Base-by-base conservation (phyloP, 768 basidiomycete species). In the Mycena vitilis region DNA sequence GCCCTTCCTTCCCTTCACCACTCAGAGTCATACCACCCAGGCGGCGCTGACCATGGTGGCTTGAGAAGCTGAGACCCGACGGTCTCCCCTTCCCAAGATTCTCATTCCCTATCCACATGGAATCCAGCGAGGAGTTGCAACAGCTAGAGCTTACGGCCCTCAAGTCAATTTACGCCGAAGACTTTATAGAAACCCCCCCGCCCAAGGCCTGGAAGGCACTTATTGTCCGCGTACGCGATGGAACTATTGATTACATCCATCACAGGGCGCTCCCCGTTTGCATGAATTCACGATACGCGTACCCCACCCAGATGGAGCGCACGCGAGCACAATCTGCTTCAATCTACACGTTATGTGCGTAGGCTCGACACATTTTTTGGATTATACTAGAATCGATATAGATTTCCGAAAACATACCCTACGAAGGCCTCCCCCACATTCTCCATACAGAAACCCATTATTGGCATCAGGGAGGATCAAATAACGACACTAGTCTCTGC, bases 401-500 rank as follows among this genome's bases (percentile, higher is more conserved):
- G 92, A 77, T 88, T 95, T 66, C 92, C 94, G 4, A 93, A 89
- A 78, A 93, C 92, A 60, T 95, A 95, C 74, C 94, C 94, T n/a
- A 80, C 81, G 5, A 85, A 91, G 60, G 89, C 91, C 34, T 86
- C 83, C 48, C 90, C 93, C 9, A 86, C 83, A 1, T 92, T 95
- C 71, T 82, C 86, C 9, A 85, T 94, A 47, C 86, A 91, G 76
- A 90, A 87, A 73, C 91, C 91, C 23, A 82, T 86, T 59, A 79
- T 83, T 40, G 92, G 92, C 25, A 74, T 95, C 38, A 81, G 76
- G 45, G 81, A 85, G 37, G 86, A 87, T n/a, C 83, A 92, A 68
- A 79, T 90, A 53, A 78, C 81, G 51, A 87, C 82, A 47, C 78
- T 95, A 22, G 81, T 86, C 6, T 87, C 88, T 53, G 82, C 82